Evolutionary conservation across 768 basidiomycete genomes (phyloP).

Genomic region (Hemileccinum rubropunctum): DNA sequence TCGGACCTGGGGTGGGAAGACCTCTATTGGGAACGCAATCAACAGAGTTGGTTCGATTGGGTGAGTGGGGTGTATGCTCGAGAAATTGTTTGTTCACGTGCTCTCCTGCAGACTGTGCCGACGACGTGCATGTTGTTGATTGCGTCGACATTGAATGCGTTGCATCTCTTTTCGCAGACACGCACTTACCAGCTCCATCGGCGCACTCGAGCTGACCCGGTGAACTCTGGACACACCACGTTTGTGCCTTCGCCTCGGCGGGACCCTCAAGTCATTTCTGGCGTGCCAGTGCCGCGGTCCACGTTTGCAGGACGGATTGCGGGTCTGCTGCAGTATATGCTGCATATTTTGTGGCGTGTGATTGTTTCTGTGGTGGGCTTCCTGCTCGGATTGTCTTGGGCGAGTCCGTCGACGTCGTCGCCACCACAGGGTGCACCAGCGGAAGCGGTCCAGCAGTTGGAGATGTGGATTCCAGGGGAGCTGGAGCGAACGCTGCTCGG

Average conservation of each 20-base stretch:
- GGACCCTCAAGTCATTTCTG: conserved; percentile 6
- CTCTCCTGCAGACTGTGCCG: conserved; percentile 55
- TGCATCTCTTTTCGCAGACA: conserved; percentile 70
- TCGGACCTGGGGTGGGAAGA: conserved; percentile 79
- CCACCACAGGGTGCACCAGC: conserved; percentile 37
- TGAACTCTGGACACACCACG: conserved; percentile 66
- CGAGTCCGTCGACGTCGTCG: conserved; percentile 35
- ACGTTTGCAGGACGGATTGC: conserved; percentile 42
- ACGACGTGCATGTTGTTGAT: conserved; percentile 54
- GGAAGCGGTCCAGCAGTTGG: conserved; percentile 68
- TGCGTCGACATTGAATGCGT: conserved; percentile 53
- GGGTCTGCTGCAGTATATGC: conserved; percentile 31
- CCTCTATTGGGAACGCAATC: conserved; percentile 65
- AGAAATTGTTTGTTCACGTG: conserved; percentile 7
- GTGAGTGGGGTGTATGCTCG: conserved; percentile 38
- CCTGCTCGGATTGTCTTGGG: conserved; percentile 57
- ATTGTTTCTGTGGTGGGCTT: conserved; percentile 64
- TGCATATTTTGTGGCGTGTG: conserved; percentile 44
- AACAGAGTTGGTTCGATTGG: conserved; percentile 78
- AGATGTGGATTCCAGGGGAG: conserved; percentile 75
- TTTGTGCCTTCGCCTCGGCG: conserved; percentile 52
- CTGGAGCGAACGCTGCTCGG: conserved; percentile 68
- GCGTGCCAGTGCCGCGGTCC: conserved; percentile 42
- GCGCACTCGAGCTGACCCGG: conserved; percentile 50
- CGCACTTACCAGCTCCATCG: conserved; percentile 66